phyloP scores from a whole-genome alignment of 1,284 basidiomycete species.

The Macrocystidia cucumis region DNA sequence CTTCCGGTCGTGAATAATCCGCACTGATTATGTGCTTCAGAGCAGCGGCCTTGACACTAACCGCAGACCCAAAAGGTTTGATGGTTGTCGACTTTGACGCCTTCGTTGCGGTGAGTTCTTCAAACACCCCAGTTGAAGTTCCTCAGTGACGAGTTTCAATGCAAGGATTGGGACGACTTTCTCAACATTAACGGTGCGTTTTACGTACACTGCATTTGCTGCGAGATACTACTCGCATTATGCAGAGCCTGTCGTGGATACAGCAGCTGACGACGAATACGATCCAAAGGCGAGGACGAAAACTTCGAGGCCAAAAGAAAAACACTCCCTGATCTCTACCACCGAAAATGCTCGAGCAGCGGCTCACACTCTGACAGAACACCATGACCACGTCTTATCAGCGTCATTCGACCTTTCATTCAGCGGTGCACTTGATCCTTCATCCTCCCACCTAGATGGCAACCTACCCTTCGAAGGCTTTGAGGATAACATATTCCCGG shows the following conservation, averaged over 20 bases:
- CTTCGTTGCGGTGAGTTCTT: conserved; percentile 48
- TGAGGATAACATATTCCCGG: conserved; percentile 43
- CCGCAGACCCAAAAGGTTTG: conserved; percentile 41
- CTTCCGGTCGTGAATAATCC: background rate
- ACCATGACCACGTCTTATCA: conserved; percentile 58
- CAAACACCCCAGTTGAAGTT: background rate
- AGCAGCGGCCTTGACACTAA: conserved; percentile 50
- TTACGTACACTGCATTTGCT: background rate
- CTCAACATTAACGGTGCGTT: conserved; percentile 37
- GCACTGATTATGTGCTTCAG: conserved; percentile 23
- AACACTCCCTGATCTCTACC: conserved; percentile 16
- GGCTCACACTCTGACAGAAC: conserved; percentile 59
- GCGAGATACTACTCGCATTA: background rate
- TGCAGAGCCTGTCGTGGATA: conserved; percentile 1
- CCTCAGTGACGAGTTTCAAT: conserved; percentile 1
- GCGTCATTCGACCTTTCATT: conserved; percentile 59
- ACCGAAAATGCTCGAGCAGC: conserved; percentile 42
- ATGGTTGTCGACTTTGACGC: conserved; percentile 60
- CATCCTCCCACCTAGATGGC: conserved; percentile 50
- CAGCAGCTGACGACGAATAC: conserved; percentile 26
- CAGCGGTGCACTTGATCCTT: conserved; percentile 29
- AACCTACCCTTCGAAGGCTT: conserved; percentile 48
- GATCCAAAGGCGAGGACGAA: conserved; percentile 27
- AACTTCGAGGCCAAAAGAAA: conserved; percentile 26
- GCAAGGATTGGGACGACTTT: conserved; percentile 67